Conservation (phyloP, 1,284 basidiomycete genomes). For the Ustilago loliicola region DNA sequence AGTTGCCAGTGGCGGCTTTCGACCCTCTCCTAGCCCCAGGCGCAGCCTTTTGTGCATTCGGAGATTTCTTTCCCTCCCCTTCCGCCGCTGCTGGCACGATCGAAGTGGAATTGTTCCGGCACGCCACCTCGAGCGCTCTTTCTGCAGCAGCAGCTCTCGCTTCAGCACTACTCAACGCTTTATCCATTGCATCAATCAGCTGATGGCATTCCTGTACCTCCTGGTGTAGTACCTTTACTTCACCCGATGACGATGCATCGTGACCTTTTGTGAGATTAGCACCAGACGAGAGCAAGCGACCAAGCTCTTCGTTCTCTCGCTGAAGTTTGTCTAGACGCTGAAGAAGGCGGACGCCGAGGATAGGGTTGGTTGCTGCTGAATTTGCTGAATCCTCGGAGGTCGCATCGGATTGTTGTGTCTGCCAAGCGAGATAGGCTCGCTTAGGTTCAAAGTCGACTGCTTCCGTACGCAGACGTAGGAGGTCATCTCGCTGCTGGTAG, state of each 20-base stretch:
- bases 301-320: slow-evolving; percentile 52
- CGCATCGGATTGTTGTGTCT: not conserved
- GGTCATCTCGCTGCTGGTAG: slow-evolving; percentile 43
- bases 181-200: slow-evolving; percentile 41
- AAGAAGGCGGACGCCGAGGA: slow-evolving; percentile 53
- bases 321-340: slow-evolving; percentile 47
- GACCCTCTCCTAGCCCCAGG: not conserved
- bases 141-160: slow-evolving; percentile 18
- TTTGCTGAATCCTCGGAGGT: no score
- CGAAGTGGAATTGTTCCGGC: slow-evolving; percentile 36
- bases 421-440: slow-evolving; percentile 42
- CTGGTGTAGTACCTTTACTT: slow-evolving; percentile 11
- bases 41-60: not conserved
- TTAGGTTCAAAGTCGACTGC: slow-evolving; percentile 53
- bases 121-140: slow-evolving; percentile 40
- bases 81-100: slow-evolving; percentile 13
- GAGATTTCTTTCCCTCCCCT: not conserved
- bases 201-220: slow-evolving; percentile 36
- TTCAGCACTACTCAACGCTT: slow-evolving; percentile 31
- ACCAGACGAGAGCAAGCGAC: slow-evolving; percentile 22
- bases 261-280: not conserved
- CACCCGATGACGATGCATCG: not conserved
- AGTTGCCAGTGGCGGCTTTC: not conserved
- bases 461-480: slow-evolving; percentile 50
- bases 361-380: slow-evolving; percentile 18